Evolutionary conservation across 371 early-diverging fungal species (phyloP), one percentile per base, ranked within the genome.

Genomic region (Lichtheimia ramosa): DNA sequence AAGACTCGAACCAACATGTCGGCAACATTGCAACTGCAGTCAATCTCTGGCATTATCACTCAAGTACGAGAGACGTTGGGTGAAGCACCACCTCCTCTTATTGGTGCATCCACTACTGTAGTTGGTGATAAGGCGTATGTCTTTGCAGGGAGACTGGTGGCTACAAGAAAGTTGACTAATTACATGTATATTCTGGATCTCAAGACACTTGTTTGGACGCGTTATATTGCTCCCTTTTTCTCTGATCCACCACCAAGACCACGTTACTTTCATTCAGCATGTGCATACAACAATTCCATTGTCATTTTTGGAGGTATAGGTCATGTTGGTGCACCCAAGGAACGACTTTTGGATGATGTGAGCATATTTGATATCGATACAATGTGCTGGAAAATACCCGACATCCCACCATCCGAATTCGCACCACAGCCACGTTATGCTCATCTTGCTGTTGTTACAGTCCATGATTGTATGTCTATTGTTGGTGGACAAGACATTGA

Each of bases 401-500:
- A 64, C 28, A 70, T 84, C 28, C 60, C 68, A 7, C 71, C 82
- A 8, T 77, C 82, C 6, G 54, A 73, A 4, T 81, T 73, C 57
- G 67, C 77, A 5, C 89, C 91, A 13, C 78, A 82, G 54, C 85
- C 92, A 20, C 77, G 92, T 21, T 92, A 91, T 68, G 92, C 92
- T 2, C 92, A 91, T 54, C 68, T 92, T 18, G 71, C 89, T 48
- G 68, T 77, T 60, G 70, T 80, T 53, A 66, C 82, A 65, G 71
- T 74, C 16, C 69, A 80, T 48, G 74, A 75, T 56, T 75, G 81
- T 40, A 69, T 92, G 25, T 73, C 89, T 2, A 69, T 91, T 5
- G 77, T 92, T 51, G 92, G 92, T 50, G 92, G 92, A 8, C 92
- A 92, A 68, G 91, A 91, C 59, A 74, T 86, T 54, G 71, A 74